Conservation (phyloP, 805 yeast species). For the Martiniozyma abietophila region DNA sequence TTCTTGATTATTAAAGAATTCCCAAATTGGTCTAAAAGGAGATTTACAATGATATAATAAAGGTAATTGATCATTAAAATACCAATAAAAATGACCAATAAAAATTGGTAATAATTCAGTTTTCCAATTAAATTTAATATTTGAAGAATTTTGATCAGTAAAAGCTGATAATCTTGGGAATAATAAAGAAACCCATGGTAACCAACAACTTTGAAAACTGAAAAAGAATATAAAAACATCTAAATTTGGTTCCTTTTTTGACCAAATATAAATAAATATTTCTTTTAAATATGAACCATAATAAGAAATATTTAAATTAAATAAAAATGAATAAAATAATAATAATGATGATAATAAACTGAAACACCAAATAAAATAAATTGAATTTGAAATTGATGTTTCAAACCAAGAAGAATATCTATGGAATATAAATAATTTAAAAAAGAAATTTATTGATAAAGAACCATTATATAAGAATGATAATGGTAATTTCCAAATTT, state of each 20-base stretch:
- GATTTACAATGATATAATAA: constrained; percentile 25
- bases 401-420: constrained; percentile 34
- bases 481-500: constrained; percentile 30
- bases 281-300: constrained; percentile 32
- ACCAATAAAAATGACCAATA: constrained; percentile 35
- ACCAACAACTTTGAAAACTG: constrained; percentile 32
- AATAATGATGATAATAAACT: constrained; percentile 23
- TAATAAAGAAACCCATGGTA: constrained; percentile 31
- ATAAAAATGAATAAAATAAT: constrained; percentile 23
- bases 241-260: constrained; percentile 35
- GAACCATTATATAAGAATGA: constrained; percentile 32
- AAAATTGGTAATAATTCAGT: constrained; percentile 28
- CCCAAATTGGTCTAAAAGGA: constrained; percentile 32
- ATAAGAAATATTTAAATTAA: constrained; percentile 22
- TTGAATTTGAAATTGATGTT: constrained; percentile 22
- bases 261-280: constrained; percentile 35
- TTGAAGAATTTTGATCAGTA: constrained; percentile 1
- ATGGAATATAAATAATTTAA: constrained; percentile 28
- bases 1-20: neutral
- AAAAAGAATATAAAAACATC: constrained; percentile 33
- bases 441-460: constrained; percentile 28
- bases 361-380: constrained; percentile 33
- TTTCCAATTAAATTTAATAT: constrained; percentile 5
- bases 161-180: constrained; percentile 10
- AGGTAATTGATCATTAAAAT: constrained; percentile 35